Conservation (phyloP, 176 grass and related monocot species). For the Triticum aestivum region IWGSC_CS_RefSeq_v2.1 NC_057811.1:459660039-459660538, state of each 20-base stretch:
- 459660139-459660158: background rate
- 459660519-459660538: background rate
- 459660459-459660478: background rate
- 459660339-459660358: slow-evolving; percentile 9
- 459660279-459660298: slow-evolving; percentile 80
- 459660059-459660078: slow-evolving; percentile 84
- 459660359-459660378: slow-evolving; percentile 9
- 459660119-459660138: slow-evolving; percentile 31
- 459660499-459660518: background rate
- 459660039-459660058: slow-evolving; percentile 69
- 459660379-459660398: background rate
- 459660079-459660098: slow-evolving; percentile 69
- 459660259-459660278: slow-evolving; percentile 75
- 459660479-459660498: background rate
- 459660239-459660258: slow-evolving; percentile 83
- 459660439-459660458: background rate
- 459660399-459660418: background rate
- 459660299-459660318: slow-evolving; percentile 68
- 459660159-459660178: slow-evolving; percentile 11
- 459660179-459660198: slow-evolving; percentile 89
- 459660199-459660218: slow-evolving; percentile 61
- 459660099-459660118: slow-evolving; percentile 79
- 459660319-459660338: slow-evolving; percentile 36
- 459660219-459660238: slow-evolving; percentile 56
- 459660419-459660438: background rate